Evolutionary conservation across 192 early-diverging fungal species (phyloP).

Genomic region (Podila horticola): DNA sequence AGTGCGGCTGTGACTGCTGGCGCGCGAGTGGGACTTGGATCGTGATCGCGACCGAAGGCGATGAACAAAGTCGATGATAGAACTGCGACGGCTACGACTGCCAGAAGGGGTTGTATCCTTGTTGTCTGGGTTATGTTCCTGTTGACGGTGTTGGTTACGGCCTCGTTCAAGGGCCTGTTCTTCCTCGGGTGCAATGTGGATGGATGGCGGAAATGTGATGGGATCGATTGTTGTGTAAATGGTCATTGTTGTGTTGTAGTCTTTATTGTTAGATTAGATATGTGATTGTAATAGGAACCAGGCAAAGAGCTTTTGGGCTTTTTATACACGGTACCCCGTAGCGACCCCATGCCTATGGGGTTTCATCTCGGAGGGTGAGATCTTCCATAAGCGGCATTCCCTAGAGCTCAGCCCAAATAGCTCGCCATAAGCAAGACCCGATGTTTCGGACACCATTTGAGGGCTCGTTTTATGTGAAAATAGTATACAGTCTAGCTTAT

Average conservation of each 20-base stretch:
- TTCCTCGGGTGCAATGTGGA: constrained; percentile 8
- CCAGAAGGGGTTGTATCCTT: background rate
- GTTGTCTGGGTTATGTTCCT: background rate
- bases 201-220: constrained; percentile 1
- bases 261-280: too few species aligned
- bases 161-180: constrained; percentile 10
- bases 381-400: too few species aligned
- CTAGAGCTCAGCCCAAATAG: too few species aligned
- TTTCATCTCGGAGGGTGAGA: too few species aligned
- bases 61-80: constrained; percentile 18
- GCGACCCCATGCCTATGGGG: too few species aligned
- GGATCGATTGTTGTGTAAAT: constrained; percentile 8
- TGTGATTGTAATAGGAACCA: too few species aligned
- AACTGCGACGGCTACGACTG: constrained; percentile 17
- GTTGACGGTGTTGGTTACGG: background rate
- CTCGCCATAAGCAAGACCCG: too few species aligned
- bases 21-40: constrained; percentile 16
- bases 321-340: too few species aligned
- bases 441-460: background rate
- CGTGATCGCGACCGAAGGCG: constrained; percentile 27
- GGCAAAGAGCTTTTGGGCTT: too few species aligned
- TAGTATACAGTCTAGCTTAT: background rate
- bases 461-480: background rate
- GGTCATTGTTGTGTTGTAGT: background rate
- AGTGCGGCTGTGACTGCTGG: constrained; percentile 1